A percentile compares a stretch with the other conserved stretches of the same genome.
phyloP scores from a whole-genome alignment of 2,329 filamentous ascomycete species.

The Magnaporthales sp. region DNA sequence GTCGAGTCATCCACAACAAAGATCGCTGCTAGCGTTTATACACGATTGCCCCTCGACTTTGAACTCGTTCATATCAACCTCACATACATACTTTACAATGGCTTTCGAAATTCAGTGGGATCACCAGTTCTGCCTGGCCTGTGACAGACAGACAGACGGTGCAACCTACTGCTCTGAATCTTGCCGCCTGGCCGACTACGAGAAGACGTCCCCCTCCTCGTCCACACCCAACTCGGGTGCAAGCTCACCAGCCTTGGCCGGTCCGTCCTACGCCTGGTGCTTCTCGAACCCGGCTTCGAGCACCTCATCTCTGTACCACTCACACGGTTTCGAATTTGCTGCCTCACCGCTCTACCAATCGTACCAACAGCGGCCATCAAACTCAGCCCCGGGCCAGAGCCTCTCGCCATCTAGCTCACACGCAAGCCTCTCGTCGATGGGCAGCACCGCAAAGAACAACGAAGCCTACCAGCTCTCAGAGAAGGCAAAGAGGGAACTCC shows the following conservation, averaged over 20 bases:
- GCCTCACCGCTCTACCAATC: neutral
- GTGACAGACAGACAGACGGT: constrained; percentile 78
- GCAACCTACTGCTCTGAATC: constrained; percentile 87
- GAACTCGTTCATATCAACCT: neutral
- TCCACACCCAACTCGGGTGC: constrained; percentile 46
- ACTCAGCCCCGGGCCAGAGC: constrained; percentile 28
- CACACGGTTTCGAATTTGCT: constrained; percentile 67
- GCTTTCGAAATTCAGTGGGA: constrained; percentile 59
- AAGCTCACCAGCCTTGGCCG: constrained; percentile 44
- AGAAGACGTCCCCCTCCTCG: constrained; percentile 45
- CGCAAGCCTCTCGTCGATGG: constrained; percentile 74
- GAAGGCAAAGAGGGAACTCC: constrained; percentile 69
- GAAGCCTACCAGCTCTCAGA: constrained; percentile 57
- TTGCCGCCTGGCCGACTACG: constrained; percentile 80
- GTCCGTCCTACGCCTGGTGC: constrained; percentile 42
- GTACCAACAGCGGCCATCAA: constrained; percentile 6
- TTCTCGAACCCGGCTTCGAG: constrained; percentile 20
- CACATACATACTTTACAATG: constrained; percentile 28
- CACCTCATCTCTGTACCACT: constrained; percentile 53
- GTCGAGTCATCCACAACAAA: neutral
- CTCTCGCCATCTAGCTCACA: constrained; percentile 71
- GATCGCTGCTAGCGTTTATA: neutral
- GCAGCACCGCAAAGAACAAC: constrained; percentile 48
- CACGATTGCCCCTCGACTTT: neutral
- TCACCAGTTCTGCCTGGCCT: constrained; percentile 87